A percentile compares a stretch with the other conserved stretches of the same genome.
Conservation (phyloP, 768 basidiomycete species). For the Terana coerulea region DNA sequence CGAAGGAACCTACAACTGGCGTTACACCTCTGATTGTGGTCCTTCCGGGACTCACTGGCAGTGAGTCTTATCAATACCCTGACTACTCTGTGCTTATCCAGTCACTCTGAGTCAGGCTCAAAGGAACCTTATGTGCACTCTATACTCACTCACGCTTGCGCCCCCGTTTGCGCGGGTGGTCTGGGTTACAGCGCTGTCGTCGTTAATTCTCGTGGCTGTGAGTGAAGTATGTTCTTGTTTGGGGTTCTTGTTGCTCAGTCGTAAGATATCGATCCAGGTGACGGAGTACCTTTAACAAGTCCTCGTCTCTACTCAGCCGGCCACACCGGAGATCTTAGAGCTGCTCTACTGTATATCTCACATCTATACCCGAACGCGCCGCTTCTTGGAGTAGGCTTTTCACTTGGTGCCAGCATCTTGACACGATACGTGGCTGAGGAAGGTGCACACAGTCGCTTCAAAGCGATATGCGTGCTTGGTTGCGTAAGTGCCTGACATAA, state of each 20-base stretch:
- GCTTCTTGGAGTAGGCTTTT: conserved; percentile 82
- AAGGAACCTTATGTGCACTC: no score
- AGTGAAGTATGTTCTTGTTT: conserved; percentile 18
- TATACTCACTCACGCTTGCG: no score
- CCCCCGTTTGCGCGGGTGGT: no score
- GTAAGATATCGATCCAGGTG: conserved; percentile 45
- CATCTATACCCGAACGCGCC: conserved; percentile 69
- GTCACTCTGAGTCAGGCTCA: no score
- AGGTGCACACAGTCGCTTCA: conserved; percentile 53
- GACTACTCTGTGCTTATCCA: no score
- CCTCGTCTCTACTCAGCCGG: conserved; percentile 81
- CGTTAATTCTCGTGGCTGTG: conserved; percentile 86
- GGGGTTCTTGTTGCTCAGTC: not conserved
- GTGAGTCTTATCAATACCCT: no score
- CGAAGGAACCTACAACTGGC: no score
- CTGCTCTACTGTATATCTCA: conserved; percentile 69
- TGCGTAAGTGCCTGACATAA: conserved; percentile 47
- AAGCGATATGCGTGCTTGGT: conserved; percentile 59
- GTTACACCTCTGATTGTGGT: no score
- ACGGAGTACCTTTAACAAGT: conserved; percentile 74
- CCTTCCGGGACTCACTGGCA: no score
- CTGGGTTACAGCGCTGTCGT: conserved; percentile 84
- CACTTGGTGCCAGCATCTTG: conserved; percentile 84
- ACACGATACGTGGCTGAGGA: conserved; percentile 85
- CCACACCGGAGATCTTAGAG: conserved; percentile 80